Base-by-base conservation (phyloP, 140 eudicot genomes). In the Ambrosia hybrid region DNA sequence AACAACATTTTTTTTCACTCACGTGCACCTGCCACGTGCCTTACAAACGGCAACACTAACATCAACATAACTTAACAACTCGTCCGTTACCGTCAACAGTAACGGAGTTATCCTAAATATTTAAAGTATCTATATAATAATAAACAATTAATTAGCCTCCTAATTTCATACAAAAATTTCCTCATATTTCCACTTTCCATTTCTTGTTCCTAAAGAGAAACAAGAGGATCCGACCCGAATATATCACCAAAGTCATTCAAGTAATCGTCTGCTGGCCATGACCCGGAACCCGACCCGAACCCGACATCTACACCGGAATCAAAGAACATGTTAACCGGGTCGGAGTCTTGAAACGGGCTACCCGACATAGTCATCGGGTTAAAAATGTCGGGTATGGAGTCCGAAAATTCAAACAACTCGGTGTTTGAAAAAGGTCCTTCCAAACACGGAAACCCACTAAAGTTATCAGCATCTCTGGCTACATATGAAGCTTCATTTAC, bases 191-290 rank as follows among this genome's bases (percentile, higher is more conserved):
- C 14, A 21, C 26, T 21, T 21, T 21, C 53, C 1, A 36, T 37
- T 30, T 60, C 26, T 21, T 33, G 68, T 6, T 37, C 39, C 78
- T 82, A 92, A 7, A 90, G 85, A 37, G 85, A 91, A 36, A 93
- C 83, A 0, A 90, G 85, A 51, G 97, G 96, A 68, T 93, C 99
- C 84, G 97, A 81, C 82, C 91, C 97, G 79, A 93, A 88, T 58
- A 93, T 68, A 62, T 90, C 99, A 0, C 85, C 90, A 6, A 87
- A 80, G 13, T 93, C 97, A 17, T 84, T 85, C n/a, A 93, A 85
- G 65, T 57, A 79, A 41, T 90, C 97, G 3, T 85, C 90, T 0
- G 39, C 57, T 11, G 80, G 37, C 79, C 91, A 88, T 46, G 26
- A 21, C 26, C 26, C 26, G 26, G 26, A 21, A 21, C 26, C 26